Base-by-base conservation (phyloP, 805 yeast species). In the Candida ficus region DNA sequence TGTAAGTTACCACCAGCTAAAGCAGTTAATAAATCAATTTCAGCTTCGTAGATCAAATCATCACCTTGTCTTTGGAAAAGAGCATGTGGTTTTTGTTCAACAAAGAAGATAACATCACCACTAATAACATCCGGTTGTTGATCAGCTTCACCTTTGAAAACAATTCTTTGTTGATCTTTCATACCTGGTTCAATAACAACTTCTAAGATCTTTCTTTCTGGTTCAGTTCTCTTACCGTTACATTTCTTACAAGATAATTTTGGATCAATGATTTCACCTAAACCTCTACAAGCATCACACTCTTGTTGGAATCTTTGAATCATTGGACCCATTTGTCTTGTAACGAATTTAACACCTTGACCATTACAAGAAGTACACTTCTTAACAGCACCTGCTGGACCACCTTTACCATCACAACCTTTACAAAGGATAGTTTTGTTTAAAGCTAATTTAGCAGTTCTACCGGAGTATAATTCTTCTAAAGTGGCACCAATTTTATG, bases 291-390 rank as follows among this genome's bases (percentile, higher is more conserved):
- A 44, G 67, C 81, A 53, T 85, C 91, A 83, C 99, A 93, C 40
- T 79, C 80, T 34, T 95, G 80, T 71, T 93, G 98, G 79, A 86
- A 86, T 75, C 96, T 85, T 73, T 93, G 99, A 58, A 93, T 85
- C 90, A 93, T 88, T 52, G 96, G 96, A 55, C 99, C 99, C 96
- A 93, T 90, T 69, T 93, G 98, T 72, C 95, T 85, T 39, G 96
- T 87, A 52, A 89, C 83, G 51, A 91, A 83, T 66, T 78, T 86
- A 64, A 83, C 68, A 76, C 99, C 99, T 56, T 76, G 75, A 66
- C 99, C 99, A 60, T 78, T 76, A 80, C 99, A 93, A 29, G 78
- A 63, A 38, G 79, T 50, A 80, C 99, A 93, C 56, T 79, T 79
- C 71, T 83, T 84, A 50, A 90, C 95, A 43, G 86, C 73, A 49